These are phyloP conservation scores for Pseudogymnoascus sp. DNA, from an alignment of 2,329 filamentous ascomycete species.

Conservation along the genomic window DNA sequence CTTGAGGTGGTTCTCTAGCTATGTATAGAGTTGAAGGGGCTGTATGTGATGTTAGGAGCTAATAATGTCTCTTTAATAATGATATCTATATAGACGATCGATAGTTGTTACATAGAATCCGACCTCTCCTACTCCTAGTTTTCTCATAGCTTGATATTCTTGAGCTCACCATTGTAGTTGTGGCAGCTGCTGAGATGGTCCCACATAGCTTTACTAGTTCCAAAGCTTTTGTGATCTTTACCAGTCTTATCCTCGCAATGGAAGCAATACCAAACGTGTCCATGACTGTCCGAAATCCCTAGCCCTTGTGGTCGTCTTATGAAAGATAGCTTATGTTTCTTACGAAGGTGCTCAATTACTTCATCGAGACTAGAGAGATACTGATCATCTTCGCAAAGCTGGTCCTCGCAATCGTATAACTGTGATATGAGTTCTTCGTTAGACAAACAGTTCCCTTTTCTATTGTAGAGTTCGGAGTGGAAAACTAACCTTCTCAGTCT, in stretches of 20 bases:
- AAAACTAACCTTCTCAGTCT: background rate
- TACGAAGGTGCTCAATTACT: background rate
- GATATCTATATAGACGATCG: too few relatives aligned
- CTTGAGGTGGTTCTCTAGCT: too few relatives aligned
- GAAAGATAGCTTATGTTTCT: conserved; percentile 7
- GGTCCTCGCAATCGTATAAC: conserved; percentile 4
- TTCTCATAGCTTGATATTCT: background rate
- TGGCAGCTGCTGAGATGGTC: background rate
- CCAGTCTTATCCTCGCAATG: background rate
- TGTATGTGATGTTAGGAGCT: too few relatives aligned
- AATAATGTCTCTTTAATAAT: too few relatives aligned
- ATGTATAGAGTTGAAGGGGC: too few relatives aligned
- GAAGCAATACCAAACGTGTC: conserved; percentile 9
- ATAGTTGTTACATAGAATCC: too few relatives aligned
- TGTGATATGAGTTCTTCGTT: background rate
- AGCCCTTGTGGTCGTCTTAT: conserved; percentile 4
- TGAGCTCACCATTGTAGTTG: background rate
- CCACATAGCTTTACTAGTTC: background rate
- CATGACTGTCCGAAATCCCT: conserved; percentile 3
- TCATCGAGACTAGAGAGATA: conserved; percentile 6
- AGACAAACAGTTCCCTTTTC: background rate
- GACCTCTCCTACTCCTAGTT: background rate
- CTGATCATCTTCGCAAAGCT: conserved; percentile 11
- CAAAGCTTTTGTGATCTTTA: conserved; percentile 10
- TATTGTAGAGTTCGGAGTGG: background rate